Base-by-base conservation (phyloP, 176 grass and related monocot species). In the Cocos nucifera region DNA sequence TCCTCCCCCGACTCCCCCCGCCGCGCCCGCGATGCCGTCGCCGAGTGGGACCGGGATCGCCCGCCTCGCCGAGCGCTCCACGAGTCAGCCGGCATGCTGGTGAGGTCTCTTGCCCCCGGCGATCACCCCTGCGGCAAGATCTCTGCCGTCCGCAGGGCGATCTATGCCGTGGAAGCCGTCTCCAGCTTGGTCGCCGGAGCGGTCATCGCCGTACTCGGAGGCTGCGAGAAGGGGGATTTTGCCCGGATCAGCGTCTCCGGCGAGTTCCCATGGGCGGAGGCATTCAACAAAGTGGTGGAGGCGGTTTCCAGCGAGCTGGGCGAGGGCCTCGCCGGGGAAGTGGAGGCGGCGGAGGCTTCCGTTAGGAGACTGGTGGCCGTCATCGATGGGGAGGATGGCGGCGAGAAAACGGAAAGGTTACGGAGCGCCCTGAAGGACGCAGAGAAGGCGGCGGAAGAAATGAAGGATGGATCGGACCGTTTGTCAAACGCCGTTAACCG, bases 81-180 rank as follows among this genome's bases (percentile, higher is more conserved):
- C 26, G 4, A 51, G 1, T 30, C 25, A 6, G 26, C 65, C 1
- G 17, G 2, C 51, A 17, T 22, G 1, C 51, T 68, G 49, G 65
- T 23, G 4, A 61, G 76, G 4, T 62, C 80, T 3, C 56, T 80
- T 22, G 59, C 67, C 0, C 71, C 76, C 26, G 65, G 64, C 2
- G 53, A 76, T 6, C 61, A 61, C 1, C 32, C 32, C 1, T 63
- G 66, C 19, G 70, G 86, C 7, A 67, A 53, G 16, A 19, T 81
- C 55, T 75, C 76, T 5, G 19, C 51, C n/a, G 69, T 73, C 15
- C 67, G 62, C 7, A 73, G 82, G 35, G 78, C 75, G 28, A 66
- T 90, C 28, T 72, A 71, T 49, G 78, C 75, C 50, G 69, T 88
- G 1, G 76, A 90, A 62, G 83, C 80, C n/a, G 57, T 90, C 3